Conservation (phyloP, 257 asterid species). For the Gentiana macrophylla region DNA sequence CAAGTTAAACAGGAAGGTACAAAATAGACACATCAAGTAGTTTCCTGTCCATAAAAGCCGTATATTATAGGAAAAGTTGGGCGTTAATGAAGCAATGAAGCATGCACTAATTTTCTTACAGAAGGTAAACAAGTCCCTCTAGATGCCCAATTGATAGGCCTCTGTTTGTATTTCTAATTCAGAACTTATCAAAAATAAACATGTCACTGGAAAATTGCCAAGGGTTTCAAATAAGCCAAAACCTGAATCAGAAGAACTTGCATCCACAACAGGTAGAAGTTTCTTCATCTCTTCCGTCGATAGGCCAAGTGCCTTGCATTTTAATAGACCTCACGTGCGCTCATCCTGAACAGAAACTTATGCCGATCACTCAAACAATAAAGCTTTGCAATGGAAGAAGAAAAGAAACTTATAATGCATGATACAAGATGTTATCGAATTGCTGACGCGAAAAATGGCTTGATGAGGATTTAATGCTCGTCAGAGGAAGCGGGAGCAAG, state of each 20-base stretch:
- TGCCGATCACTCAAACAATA: neutral
- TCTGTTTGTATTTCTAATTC: too few relatives aligned
- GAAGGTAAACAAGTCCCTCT: neutral
- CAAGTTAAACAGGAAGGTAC: neutral
- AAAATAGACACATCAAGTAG: neutral
- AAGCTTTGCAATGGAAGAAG: neutral
- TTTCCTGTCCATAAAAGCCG: neutral
- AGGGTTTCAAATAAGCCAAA: neutral
- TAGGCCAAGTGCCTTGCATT: constrained; percentile 87
- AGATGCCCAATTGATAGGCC: neutral
- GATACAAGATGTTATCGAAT: neutral
- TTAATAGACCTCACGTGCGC: constrained; percentile 96
- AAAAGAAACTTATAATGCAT: neutral
- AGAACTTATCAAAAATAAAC: too few relatives aligned
- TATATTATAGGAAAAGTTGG: neutral
- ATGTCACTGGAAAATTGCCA: too few relatives aligned
- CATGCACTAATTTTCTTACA: too few relatives aligned
- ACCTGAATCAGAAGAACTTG: constrained; percentile 99
- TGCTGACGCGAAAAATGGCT: neutral
- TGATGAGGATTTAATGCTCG: too few relatives aligned
- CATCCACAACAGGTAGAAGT: constrained; percentile 95
- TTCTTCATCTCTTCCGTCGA: constrained; percentile 89
- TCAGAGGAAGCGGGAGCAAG: neutral
- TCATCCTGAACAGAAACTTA: constrained; percentile 55
- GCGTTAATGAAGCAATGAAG: neutral